Base-by-base conservation (phyloP, 176 grass and related monocot genomes). In the Secale cereale region DNA sequence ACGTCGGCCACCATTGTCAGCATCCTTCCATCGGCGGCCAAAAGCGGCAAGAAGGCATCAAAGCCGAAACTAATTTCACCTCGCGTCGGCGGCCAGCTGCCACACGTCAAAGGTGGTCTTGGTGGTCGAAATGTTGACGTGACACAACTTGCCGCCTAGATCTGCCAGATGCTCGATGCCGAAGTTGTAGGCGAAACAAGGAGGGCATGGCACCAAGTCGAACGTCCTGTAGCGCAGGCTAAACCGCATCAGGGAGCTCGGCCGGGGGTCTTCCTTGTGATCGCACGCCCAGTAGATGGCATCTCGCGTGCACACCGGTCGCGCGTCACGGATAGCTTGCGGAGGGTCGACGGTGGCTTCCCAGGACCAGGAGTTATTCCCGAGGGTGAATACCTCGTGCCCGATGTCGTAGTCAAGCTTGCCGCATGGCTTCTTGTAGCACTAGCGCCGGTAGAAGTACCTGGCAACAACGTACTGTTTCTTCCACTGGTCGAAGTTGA, bases 201-300 rank as follows among this genome's bases (percentile, higher is more conserved):
- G 83, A 2, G 74, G 83, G 45, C 43, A 39, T 12, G 61, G 45
- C 4, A 78, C 74, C 5, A 30, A 25, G 15, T 6, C 17, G 46
- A 85, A 85, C 45, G 23, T 10, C 63, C 29, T 12, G 83, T 85
- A 63, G 3, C 16, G 63, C 25, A 78, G 31, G 63, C 45, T 48
- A 19, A 85, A 85, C 14, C 83, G 83, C 64, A 85, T 1, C 46
- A 85, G 32, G 12, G 63, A 27, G 74, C 3, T 68, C 7, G 65
- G 79, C 1, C 7, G 48, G 1, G 30, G 16, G 27, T 27, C 23
- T 74, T 46, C 70, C 23, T 0, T 35, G 45, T 2, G 2, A 36
- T 52, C 13, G 33, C 65, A 11, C 14, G 0, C 23, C 65, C 65
- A 79, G 65, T 86, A 86, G 27, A 86, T 5, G 27, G 36, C 56